Base-by-base conservation (phyloP, 2,329 filamentous ascomycete genomes). In the Fusarium staphyleae region DNA sequence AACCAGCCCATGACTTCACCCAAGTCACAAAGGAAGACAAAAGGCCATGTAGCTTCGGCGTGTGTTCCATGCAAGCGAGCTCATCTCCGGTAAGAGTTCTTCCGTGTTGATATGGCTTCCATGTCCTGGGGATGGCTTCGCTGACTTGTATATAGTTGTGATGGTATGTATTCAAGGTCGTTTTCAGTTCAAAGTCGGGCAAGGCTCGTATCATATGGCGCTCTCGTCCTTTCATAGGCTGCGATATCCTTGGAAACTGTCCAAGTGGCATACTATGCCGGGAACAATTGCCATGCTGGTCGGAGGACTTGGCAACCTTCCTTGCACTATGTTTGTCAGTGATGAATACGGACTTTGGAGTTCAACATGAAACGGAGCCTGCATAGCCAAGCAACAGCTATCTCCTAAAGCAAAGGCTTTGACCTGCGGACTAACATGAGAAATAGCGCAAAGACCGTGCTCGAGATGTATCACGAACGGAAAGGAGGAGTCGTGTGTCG, bases 21-120 rank as follows among this genome's bases (percentile, higher is more conserved):
- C 2, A 87, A 85, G 64, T 78, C 83, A 6, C 84, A 86, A 57
- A 79, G 86, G 62, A 88, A 88, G 71, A 87, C 87, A 5, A 91
- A 91, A 70, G 88, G 89, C 12, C 90, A 95, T 76, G 90, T 93
- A 46, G 89, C 89, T 43, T 93, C 89, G 29, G 90, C 90, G 19
- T 95, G 90, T 70, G 87, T 93, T 63, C 91, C 91, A 55, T 95
- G 90, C 77, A 93, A 93, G 71, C 87, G 86, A 72, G 90, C 90
- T 30, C 90, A 95, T 81, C 81, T 95, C 60, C 80, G 85, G 84
- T 87, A 75, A 69, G 77, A 64, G 16, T 11, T 12, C 12, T 14
- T 18, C 28, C 13, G 12, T 12, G 35, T 9, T 15, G 30, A 42
- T 22, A 18, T 16, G 14, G 14, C 22, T 24, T 29, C 16, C 13